Conservation (phyloP, 1,139 yeast species). For the Martiniozyma asiatica region DNA sequence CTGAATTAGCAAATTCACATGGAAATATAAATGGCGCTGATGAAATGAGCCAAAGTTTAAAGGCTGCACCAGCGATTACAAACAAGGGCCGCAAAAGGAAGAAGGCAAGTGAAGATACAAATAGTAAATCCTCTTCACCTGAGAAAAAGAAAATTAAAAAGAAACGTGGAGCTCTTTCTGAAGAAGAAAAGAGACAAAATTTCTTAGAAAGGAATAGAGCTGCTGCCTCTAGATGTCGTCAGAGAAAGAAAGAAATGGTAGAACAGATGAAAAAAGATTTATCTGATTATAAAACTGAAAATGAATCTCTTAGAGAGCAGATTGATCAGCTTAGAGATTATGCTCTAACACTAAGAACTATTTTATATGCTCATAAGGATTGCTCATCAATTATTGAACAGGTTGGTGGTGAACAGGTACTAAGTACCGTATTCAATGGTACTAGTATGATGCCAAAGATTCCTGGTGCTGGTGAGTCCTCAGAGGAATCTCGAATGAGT, state of each 20-base stretch:
- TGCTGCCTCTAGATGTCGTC: conserved; percentile 71
- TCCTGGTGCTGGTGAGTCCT: conserved; percentile 12
- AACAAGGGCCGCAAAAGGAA: too few species aligned
- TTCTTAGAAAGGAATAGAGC: conserved; percentile 66
- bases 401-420: conserved; percentile 21
- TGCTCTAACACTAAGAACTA: conserved; percentile 35
- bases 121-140: not conserved
- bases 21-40: not conserved
- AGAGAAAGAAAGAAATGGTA: conserved; percentile 72
- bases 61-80: not conserved
- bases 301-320: conserved; percentile 52
- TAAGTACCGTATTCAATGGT: conserved; percentile 18
- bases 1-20: too few species aligned
- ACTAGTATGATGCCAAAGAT: conserved; percentile 16
- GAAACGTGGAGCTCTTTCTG: conserved; percentile 22
- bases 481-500: too few species aligned
- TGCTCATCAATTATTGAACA: conserved; percentile 20
- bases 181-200: conserved; percentile 65
- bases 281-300: conserved; percentile 57
- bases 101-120: too few species aligned
- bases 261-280: conserved; percentile 73
- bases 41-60: not conserved
- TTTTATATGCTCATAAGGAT: conserved; percentile 27
- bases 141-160: conserved; percentile 1
- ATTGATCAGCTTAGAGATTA: conserved; percentile 48